Conservation (phyloP, 1,139 yeast genomes). For the Hansenula lynferdii region DNA sequence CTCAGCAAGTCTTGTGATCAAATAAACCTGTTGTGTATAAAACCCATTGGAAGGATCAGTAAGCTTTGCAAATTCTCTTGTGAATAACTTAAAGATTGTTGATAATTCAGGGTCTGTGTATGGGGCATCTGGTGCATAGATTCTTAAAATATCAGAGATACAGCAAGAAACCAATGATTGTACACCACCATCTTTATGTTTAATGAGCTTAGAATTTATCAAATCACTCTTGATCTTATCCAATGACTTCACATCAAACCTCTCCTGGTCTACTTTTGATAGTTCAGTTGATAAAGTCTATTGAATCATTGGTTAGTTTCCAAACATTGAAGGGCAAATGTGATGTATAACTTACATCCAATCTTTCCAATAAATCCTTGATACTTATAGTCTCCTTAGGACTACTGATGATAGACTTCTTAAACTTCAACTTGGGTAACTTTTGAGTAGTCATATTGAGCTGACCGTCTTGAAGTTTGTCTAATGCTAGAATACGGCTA, state of each 20-base stretch:
- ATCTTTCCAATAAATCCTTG: slow-evolving; percentile 47
- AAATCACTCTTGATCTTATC: slow-evolving; percentile 47
- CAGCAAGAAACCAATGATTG: slow-evolving; percentile 73
- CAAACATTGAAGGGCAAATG: neutral
- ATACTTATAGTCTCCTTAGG: slow-evolving; percentile 51
- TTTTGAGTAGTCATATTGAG: slow-evolving; percentile 12
- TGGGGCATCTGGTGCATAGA: slow-evolving; percentile 92
- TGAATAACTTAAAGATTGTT: slow-evolving; percentile 57
- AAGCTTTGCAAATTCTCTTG: slow-evolving; percentile 56
- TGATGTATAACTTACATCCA: slow-evolving; percentile 23
- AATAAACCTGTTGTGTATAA: slow-evolving; percentile 59
- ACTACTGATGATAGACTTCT: slow-evolving; percentile 48
- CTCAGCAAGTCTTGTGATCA: slow-evolving; percentile 69
- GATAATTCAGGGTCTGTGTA: slow-evolving; percentile 60
- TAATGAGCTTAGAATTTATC: slow-evolving; percentile 51
- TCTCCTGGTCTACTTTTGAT: slow-evolving; percentile 56
- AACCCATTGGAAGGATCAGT: slow-evolving; percentile 59
- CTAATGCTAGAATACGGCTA: too few species aligned
- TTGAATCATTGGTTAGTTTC: slow-evolving; percentile 17
- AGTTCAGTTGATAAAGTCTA: slow-evolving; percentile 56
- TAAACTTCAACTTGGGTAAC: slow-evolving; percentile 31
- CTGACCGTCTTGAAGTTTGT: slow-evolving; percentile 1
- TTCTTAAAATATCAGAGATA: slow-evolving; percentile 66
- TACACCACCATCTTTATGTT: slow-evolving; percentile 63
- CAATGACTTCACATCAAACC: slow-evolving; percentile 41